Conservation (phyloP, 257 asterid genomes). For the Solanum bulbocastanum region DNA sequence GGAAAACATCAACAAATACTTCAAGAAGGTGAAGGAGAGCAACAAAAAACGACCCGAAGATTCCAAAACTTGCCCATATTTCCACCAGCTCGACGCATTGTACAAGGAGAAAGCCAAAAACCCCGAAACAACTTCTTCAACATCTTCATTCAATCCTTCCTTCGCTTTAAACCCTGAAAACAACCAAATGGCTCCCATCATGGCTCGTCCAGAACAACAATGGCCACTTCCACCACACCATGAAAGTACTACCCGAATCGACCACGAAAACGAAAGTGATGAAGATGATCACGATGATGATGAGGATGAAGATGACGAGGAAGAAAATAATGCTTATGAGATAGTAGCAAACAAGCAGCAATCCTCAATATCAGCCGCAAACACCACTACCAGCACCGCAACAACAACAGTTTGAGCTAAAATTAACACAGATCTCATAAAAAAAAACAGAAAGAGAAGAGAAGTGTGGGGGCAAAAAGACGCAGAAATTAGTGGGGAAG, state of each 20-base stretch:
- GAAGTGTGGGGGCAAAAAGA: not conserved
- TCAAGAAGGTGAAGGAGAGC: constrained; percentile 89
- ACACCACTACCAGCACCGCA: constrained; percentile 13
- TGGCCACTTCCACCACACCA: constrained; percentile 46
- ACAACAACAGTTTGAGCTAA: not conserved
- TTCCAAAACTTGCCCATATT: constrained; percentile 88
- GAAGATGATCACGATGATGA: constrained; percentile 19
- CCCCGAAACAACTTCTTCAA: not conserved
- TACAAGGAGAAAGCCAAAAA: constrained; percentile 49
- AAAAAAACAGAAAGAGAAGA: not conserved
- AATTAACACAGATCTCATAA: not conserved
- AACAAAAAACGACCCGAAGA: constrained; percentile 74
- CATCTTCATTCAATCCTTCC: not conserved
- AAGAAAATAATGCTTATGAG: constrained; percentile 47
- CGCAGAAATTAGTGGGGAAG: not conserved
- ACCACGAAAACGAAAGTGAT: constrained; percentile 15
- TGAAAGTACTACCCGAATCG: constrained; percentile 7
- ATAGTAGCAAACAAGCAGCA: constrained; percentile 51
- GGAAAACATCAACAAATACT: constrained; percentile 95
- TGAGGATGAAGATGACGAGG: constrained; percentile 29
- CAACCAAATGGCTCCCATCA: constrained; percentile 48
- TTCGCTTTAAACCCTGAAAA: constrained; percentile 16
- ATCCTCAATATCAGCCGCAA: constrained; percentile 35
- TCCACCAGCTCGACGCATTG: constrained; percentile 71
- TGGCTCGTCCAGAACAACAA: constrained; percentile 93